Evolutionary conservation across 1,284 basidiomycete species (phyloP), one percentile per base, ranked within the genome.

Genomic region (Taiwanofungus camphoratus): DNA sequence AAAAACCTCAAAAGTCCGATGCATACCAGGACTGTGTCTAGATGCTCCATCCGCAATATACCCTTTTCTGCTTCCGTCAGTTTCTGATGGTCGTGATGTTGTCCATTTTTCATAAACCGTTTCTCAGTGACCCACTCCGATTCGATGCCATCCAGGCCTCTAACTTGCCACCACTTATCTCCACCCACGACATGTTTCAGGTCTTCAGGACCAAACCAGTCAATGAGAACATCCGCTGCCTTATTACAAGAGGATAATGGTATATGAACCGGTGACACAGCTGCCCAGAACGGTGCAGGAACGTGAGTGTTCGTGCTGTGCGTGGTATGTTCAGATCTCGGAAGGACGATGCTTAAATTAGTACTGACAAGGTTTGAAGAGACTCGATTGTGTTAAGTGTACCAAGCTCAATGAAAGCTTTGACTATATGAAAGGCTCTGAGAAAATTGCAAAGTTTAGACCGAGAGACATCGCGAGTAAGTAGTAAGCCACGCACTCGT

Each of bases 131-230:
- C 82, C 89, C 89, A 92, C 61, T 92, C 89, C 3, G 69, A 81
- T 45, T 89, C 84, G 1, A 87, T 59, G 16, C 82, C 82, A 44
- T 77, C 73, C 26, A 81, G 56, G 13, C 78, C 77, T 31, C 78
- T 69, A n/a, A 88, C 77, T 60, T 88, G 88, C 90, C 90, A 92
- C 90, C 89, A 92, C 42, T 80, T 73, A 41, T 79, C 79, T 3
- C 89, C 89, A 18, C 89, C 89, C 3, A 89, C 82, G 12, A 91
- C 73, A 37, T 70, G 67, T 55, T 77, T 76, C 34, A 91, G 70
- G 48, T 83, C 81, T 30, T 82, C 80, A 5, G 82, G 75, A 1
- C 87, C 84, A 37, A 95, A 81, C 61, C 86, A 90, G 31, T 81
- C 66, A 27, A 89, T 77, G 7, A 95, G 69, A n/a, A 73, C 53